A percentile compares a stretch with the other conserved stretches of the same genome.
These are phyloP conservation scores for Sugiyamaella sp. DNA, from an alignment of 1,139 yeast species.

Conservation along the genomic window DNA sequence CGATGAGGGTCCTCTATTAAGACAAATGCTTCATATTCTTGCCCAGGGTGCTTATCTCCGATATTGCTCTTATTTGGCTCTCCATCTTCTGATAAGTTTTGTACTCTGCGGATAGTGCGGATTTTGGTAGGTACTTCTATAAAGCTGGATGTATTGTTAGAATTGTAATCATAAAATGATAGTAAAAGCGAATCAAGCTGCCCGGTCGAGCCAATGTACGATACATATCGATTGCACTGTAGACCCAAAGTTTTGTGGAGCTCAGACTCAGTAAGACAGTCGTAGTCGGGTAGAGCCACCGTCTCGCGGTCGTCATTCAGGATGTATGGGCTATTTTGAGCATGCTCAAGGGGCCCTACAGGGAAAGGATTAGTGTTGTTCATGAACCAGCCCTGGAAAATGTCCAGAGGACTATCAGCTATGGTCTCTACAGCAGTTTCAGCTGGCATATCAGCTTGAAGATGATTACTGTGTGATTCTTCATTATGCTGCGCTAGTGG, in stretches of 20 bases:
- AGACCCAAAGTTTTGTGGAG: conserved; percentile 36
- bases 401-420: conserved; percentile 1
- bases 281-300: conserved; percentile 36
- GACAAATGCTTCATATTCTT: conserved; percentile 30
- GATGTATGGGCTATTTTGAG: neutral
- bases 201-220: conserved; percentile 35
- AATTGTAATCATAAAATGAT: conserved; percentile 32
- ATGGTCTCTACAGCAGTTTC: neutral
- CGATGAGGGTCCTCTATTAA: conserved; percentile 30
- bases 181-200: conserved; percentile 35
- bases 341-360: conserved; percentile 13
- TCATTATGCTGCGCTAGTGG: neutral
- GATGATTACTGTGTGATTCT: neutral
- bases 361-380: conserved; percentile 21
- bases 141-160: conserved; percentile 28
- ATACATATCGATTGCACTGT: conserved; percentile 35
- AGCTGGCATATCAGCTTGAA: neutral
- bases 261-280: conserved; percentile 33
- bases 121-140: conserved; percentile 21
- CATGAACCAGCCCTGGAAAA: conserved; percentile 21
- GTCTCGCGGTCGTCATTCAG: conserved; percentile 19
- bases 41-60: neutral
- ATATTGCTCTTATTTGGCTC: neutral
- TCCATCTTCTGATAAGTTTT: neutral
- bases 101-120: conserved; percentile 21